phyloP scores from a whole-genome alignment of 805 yeast species.

The Metschnikowia drakensbergensis region DNA sequence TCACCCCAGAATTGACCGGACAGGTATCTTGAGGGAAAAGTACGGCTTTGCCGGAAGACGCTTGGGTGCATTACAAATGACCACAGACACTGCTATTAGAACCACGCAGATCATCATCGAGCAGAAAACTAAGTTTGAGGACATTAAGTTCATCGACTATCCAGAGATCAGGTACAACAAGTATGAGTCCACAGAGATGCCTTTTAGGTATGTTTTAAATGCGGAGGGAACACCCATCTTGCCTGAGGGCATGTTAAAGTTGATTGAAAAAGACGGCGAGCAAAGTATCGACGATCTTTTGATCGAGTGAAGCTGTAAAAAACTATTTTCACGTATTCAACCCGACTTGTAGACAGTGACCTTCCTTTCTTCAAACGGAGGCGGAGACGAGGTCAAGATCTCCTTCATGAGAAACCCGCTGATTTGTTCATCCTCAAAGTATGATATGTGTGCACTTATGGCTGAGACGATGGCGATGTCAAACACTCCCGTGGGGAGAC shows the following conservation, averaged over 20 bases:
- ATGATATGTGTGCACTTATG: slow-evolving; percentile 81
- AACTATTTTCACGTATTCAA: not conserved
- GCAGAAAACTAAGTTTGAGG: slow-evolving; percentile 53
- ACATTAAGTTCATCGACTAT: slow-evolving; percentile 82
- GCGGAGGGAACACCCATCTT: slow-evolving; percentile 66
- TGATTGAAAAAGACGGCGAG: slow-evolving; percentile 82
- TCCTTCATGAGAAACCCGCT: slow-evolving; percentile 75
- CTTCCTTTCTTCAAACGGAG: slow-evolving; percentile 24
- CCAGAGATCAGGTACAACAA: slow-evolving; percentile 89
- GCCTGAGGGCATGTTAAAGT: slow-evolving; percentile 86
- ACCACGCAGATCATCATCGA: slow-evolving; percentile 81
- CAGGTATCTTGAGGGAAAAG: slow-evolving; percentile 76
- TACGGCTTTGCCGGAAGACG: slow-evolving; percentile 86
- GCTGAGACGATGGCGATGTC: slow-evolving; percentile 80
- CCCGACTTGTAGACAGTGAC: slow-evolving; percentile 24
- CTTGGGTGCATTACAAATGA: slow-evolving; percentile 87
- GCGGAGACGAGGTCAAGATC: slow-evolving; percentile 28
- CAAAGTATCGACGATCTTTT: slow-evolving; percentile 73
- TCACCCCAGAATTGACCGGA: slow-evolving; percentile 90
- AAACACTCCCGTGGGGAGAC: slow-evolving; percentile 70
- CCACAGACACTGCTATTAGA: slow-evolving; percentile 95
- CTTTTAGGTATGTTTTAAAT: slow-evolving; percentile 83
- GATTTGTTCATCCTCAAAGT: slow-evolving; percentile 81
- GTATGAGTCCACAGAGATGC: slow-evolving; percentile 96
- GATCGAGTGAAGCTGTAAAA: slow-evolving; percentile 22